Conservation (phyloP, 2,329 filamentous ascomycete species). For the Colletotrichum liriopes region DNA sequence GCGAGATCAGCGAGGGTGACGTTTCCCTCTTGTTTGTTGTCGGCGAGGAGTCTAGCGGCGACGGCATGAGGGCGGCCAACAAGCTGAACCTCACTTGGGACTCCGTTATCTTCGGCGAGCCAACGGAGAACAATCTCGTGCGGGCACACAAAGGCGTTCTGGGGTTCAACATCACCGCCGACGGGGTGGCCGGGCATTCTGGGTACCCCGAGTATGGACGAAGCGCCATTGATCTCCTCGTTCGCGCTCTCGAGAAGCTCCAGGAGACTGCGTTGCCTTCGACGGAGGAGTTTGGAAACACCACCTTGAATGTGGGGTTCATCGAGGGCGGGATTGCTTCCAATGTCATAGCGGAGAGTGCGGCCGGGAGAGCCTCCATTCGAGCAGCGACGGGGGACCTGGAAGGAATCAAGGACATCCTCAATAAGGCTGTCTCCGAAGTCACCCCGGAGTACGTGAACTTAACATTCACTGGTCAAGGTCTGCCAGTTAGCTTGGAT, state of each 20-base stretch:
- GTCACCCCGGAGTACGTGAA: constrained; percentile 73
- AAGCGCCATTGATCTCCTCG: constrained; percentile 86
- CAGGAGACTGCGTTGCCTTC: constrained; percentile 80
- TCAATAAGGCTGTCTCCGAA: constrained; percentile 68
- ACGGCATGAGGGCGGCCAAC: constrained; percentile 77
- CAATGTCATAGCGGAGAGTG: constrained; percentile 88
- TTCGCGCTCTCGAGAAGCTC: constrained; percentile 78
- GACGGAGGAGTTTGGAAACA: constrained; percentile 85
- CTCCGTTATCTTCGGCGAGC: constrained; percentile 91
- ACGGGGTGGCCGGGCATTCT: constrained; percentile 86
- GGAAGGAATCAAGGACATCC: constrained; percentile 66
- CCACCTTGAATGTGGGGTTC: constrained; percentile 88
- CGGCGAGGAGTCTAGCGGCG: constrained; percentile 85
- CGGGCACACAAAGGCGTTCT: constrained; percentile 93
- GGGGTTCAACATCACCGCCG: constrained; percentile 76
- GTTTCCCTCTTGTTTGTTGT: constrained; percentile 79
- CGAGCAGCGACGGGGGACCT: constrained; percentile 84
- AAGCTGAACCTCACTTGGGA: constrained; percentile 62
- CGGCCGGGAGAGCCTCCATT: constrained; percentile 77
- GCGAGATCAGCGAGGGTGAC: constrained; percentile 61
- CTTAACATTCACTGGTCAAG: constrained; percentile 76
- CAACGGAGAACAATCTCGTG: constrained; percentile 89
- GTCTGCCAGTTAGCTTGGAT: constrained; percentile 83
- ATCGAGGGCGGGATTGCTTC: constrained; percentile 86
- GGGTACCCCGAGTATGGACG: constrained; percentile 93